Conservation (phyloP, 768 basidiomycete genomes). For the Pleurotus giganteus region DNA sequence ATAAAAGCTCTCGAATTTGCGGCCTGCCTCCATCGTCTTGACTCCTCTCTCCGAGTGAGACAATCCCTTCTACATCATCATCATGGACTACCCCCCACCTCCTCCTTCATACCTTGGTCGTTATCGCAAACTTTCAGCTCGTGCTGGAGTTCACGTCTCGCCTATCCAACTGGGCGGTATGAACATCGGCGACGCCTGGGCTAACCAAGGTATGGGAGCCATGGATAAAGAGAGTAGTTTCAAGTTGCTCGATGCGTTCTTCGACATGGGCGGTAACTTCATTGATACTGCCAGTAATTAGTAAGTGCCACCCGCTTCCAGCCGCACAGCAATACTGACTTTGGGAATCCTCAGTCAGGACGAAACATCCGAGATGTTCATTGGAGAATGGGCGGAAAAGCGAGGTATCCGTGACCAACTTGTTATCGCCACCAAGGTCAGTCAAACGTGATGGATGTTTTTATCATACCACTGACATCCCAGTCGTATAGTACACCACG, state of each 20-base stretch:
- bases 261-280: conserved; percentile 40
- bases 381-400: conserved; percentile 52
- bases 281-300: conserved; percentile 43
- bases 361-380: conserved; percentile 49
- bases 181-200: conserved; percentile 34
- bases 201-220: conserved; percentile 19
- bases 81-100: background rate
- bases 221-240: conserved; percentile 37
- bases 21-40: too few species aligned
- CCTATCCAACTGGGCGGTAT: conserved; percentile 34
- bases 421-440: conserved; percentile 45
- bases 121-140: conserved; percentile 18
- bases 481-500: conserved; percentile 24
- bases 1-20: too few species aligned
- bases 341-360: too few species aligned
- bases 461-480: background rate
- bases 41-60: too few species aligned
- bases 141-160: conserved; percentile 32
- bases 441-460: background rate
- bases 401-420: conserved; percentile 46
- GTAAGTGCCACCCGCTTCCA: conserved; percentile 13
- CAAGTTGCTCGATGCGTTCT: conserved; percentile 37
- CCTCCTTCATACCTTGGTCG: background rate
- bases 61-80: too few species aligned
- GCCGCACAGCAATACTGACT: background rate